phyloP scores from a whole-genome alignment of 768 basidiomycete genomes.

The Crepidotus variabilis region DNA sequence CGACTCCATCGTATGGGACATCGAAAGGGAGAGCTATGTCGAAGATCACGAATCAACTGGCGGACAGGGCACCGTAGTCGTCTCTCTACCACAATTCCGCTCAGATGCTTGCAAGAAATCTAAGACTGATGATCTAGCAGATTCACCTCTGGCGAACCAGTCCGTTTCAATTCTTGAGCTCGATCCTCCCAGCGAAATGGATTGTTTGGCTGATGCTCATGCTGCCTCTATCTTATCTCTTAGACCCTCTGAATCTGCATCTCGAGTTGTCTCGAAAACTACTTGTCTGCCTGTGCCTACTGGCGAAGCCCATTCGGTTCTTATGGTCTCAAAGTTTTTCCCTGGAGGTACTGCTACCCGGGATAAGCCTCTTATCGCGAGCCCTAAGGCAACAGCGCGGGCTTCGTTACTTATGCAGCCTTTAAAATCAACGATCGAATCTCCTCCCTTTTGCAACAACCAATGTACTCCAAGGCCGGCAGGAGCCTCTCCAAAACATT shows the following conservation, averaged over 20 bases:
- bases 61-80: not conserved
- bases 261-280: slow-evolving; percentile 13
- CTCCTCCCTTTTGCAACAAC: too few species aligned
- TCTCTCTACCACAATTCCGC: not conserved
- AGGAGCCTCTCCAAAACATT: too few species aligned
- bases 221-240: slow-evolving; percentile 12
- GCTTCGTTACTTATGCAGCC: too few species aligned
- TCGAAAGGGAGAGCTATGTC: slow-evolving; percentile 17
- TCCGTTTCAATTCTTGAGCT: not conserved
- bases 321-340: not conserved
- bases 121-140: not conserved
- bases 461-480: too few species aligned
- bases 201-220: not conserved
- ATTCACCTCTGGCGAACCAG: not conserved
- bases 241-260: slow-evolving; percentile 27
- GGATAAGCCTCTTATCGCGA: too few species aligned
- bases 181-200: not conserved
- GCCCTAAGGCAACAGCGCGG: too few species aligned
- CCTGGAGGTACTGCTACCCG: too few species aligned
- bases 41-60: slow-evolving; percentile 1
- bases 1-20: slow-evolving; percentile 29
- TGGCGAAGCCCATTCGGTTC: not conserved
- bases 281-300: not conserved
- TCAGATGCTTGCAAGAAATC: not conserved
- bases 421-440: too few species aligned